Evolutionary conservation across 1,139 yeast genomes (phyloP), one percentile per base, ranked within the genome.

Genomic region (Candida tetrigidarum): DNA sequence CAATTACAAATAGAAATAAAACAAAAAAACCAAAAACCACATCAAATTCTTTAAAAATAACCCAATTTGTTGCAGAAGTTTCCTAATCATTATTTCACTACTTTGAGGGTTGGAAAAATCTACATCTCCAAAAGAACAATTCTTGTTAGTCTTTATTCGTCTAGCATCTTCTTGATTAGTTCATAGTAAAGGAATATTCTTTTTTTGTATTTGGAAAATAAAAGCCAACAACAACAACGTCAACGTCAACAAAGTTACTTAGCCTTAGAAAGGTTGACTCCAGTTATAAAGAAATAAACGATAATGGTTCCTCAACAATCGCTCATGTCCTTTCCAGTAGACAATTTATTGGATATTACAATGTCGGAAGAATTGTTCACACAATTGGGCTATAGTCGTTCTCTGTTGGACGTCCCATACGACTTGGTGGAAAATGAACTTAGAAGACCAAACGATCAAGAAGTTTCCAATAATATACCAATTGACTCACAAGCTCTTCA

Each of bases 311-410:
- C 36, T 32, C 36, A 32, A 19, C 36, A 19, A 19, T 32, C 36
- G 19, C 10, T 32, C n/a, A 36, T 41, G 37, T 44, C 42, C 25
- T 44, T 42, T 37, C 48, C 43, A 19, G 36, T 42, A 27, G 49
- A 42, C 26, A 38, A 22, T 33, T 37, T 45, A 18, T 38, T 47
- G 25, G 46, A 49, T 16, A 29, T 42, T 20, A 25, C 47, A 23
- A 44, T 48, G 11, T 42, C 42, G n/a, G 52, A 49, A 14, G 51
- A 48, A 20, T 37, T 48, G 26, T 27, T 46, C 26, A 44, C 42
- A 30, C 33, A 37, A 32, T 33, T 39, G 15, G 23, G 16, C 9
- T 27, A 28, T 25, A 27, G 29, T 30, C 42, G 42, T 20, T 25
- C 20, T 6, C 18, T 40, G 12, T 20, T 40, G 27, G 43, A 33